These are phyloP conservation scores for Phaeosphaeriaceae sp. DNA, from an alignment of 2,329 filamentous ascomycete species.

Conservation along the genomic window DNA sequence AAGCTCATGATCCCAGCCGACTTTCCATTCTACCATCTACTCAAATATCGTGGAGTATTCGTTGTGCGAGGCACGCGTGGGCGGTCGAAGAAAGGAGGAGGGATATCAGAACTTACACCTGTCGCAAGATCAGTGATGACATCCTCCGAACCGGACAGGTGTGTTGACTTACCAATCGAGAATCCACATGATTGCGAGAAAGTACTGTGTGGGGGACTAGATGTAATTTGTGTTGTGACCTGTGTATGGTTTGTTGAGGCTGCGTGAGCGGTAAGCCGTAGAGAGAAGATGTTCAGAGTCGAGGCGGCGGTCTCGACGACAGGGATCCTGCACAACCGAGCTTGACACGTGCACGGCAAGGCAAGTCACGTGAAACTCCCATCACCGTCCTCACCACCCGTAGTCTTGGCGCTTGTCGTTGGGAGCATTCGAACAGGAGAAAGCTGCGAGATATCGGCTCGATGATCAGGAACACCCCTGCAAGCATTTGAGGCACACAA, in stretches of 20 bases:
- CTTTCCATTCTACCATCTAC: background rate
- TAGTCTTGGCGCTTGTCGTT: background rate
- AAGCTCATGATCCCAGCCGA: background rate
- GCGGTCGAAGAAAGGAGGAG: background rate
- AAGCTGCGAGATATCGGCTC: background rate
- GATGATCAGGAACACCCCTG: background rate
- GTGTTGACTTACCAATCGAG: constrained; percentile 73
- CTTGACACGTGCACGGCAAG: constrained; percentile 4
- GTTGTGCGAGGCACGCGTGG: background rate
- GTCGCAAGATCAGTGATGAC: constrained; percentile 18
- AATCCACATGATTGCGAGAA: constrained; percentile 74
- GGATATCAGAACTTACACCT: constrained; percentile 38
- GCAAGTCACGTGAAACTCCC: background rate
- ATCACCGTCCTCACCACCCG: background rate
- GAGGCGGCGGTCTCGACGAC: constrained; percentile 7
- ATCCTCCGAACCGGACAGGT: background rate
- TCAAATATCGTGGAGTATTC: background rate
- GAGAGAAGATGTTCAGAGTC: constrained; percentile 8
- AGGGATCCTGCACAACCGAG: constrained; percentile 4
- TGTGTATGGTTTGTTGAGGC: constrained; percentile 2
- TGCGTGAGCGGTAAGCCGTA: constrained; percentile 4
- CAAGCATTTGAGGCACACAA: background rate
- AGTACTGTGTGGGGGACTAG: background rate
- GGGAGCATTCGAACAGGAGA: background rate
- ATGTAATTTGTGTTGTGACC: background rate